Base-by-base conservation (phyloP, 106 monocot genomes). In the Apostasia ramifera region DNA sequence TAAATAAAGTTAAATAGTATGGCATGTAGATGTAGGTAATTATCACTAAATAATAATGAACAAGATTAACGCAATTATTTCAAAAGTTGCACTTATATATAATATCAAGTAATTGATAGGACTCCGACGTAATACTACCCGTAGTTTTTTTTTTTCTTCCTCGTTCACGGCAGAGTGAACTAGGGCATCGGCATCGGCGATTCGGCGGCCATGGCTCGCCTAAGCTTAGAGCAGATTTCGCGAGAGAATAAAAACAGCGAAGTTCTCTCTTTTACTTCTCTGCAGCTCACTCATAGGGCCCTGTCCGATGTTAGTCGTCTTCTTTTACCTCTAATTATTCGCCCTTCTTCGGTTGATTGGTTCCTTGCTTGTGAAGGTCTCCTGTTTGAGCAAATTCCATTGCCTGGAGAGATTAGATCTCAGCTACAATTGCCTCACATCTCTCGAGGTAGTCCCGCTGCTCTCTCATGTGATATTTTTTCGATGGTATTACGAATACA, bases 321-420 rank as follows among this genome's bases (percentile, higher is more conserved):
- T 4, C 3, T 1, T 8, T 47, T 54, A 15, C 9, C 49, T 12
- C 1, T 1, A 8, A 37, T 47, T 9, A 12, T 41, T 3, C 48
- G 46, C 47, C 48, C 47, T 48, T 48, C 8, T 68, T 4, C 44
- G 43, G n/a, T 11, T 55, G 15, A 40, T 12, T 40, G 38, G 37
- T 55, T 54, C 44, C 26, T 51, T 51, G 2, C 12, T 13, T 68
- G 67, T 51, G 67, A 68, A 95, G 95, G 91, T 91, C 3, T 88
- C 84, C 8, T 85, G 76, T 66, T 75, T 98, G 83, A 55, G 72
- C 26, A 81, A 74, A 11, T 90, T 83, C 79, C 40, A 40, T 47
- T 83, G 70, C 70, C 65, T 97, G 77, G 84, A 89, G 77, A 75
- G 69, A 53, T 82, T 97, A 47, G 92, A 97, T 71, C 81, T 92